Evolutionary conservation across 2,329 filamentous ascomycete genomes (phyloP).

Genomic region (Aspergillus texensis): DNA sequence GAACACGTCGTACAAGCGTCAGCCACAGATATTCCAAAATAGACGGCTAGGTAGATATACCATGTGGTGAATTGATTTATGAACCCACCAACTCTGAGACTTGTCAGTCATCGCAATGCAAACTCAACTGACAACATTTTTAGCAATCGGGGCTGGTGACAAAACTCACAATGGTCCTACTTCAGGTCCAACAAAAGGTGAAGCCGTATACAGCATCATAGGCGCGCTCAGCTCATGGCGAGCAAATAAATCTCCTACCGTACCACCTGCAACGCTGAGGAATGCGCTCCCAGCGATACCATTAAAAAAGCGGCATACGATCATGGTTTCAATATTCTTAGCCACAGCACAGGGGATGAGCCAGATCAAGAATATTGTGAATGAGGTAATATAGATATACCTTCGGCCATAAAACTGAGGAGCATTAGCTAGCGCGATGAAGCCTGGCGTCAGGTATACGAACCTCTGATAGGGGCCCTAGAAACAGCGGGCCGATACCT

Average conservation of each 20-base stretch:
- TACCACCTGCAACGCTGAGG: conserved; percentile 75
- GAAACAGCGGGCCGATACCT: conserved; percentile 63
- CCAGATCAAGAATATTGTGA: conserved; percentile 75
- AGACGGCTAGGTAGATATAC: conserved; percentile 30
- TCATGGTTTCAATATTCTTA: conserved; percentile 77
- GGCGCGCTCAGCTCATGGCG: conserved; percentile 71
- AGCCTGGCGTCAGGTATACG: conserved; percentile 3
- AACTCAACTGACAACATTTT: not conserved
- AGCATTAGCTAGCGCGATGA: conserved; percentile 4
- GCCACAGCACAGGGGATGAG: conserved; percentile 80
- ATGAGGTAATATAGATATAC: conserved; percentile 77
- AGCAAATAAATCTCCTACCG: conserved; percentile 77
- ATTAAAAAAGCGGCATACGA: conserved; percentile 74
- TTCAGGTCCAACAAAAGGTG: conserved; percentile 61
- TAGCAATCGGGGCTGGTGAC: not conserved
- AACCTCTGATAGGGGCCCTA: conserved; percentile 65
- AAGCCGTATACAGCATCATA: conserved; percentile 78
- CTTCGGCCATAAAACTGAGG: conserved; percentile 75
- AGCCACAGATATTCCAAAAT: conserved; percentile 6
- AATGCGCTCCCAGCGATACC: conserved; percentile 55
- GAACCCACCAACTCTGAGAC: conserved; percentile 67
- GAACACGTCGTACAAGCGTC: not conserved
- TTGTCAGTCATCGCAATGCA: conserved; percentile 14
- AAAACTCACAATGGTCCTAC: conserved; percentile 54
- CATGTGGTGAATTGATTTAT: conserved; percentile 76